Conservation (phyloP, 306 rosid species). For the Lathyrus aphaca region DNA sequence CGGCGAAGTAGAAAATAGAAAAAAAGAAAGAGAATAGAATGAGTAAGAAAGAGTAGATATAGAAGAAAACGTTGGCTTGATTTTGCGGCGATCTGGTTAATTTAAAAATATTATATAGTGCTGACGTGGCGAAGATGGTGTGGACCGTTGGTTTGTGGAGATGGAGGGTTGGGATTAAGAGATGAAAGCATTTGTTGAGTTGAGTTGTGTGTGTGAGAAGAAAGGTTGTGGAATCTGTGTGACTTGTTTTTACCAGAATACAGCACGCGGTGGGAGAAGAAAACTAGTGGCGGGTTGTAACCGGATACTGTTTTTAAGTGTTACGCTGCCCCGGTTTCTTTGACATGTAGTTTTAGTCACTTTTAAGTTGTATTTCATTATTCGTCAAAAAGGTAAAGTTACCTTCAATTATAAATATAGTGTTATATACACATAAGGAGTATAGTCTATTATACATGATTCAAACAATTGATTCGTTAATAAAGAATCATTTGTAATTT, state of each 20-base stretch:
- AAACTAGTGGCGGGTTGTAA: constrained; percentile 25
- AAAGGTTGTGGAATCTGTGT: constrained; percentile 5
- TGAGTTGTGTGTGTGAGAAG: background rate
- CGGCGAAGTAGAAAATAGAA: constrained; percentile 1
- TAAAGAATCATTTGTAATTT: too few species aligned
- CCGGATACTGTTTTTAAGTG: constrained; percentile 5
- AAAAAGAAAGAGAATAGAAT: constrained; percentile 4
- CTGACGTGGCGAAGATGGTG: constrained; percentile 15
- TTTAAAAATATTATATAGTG: constrained; percentile 13
- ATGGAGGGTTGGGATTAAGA: constrained; percentile 30
- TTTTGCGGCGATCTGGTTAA: constrained; percentile 19
- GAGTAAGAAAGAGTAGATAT: background rate
- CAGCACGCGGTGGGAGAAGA: constrained; percentile 9
- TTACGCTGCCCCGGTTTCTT: constrained; percentile 6
- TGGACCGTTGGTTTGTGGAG: constrained; percentile 13
- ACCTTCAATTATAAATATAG: too few species aligned
- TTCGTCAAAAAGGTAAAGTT: too few species aligned
- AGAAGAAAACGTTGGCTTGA: background rate
- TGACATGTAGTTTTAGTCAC: background rate
- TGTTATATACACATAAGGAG: too few species aligned
- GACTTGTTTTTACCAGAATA: constrained; percentile 20
- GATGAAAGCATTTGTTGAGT: background rate
- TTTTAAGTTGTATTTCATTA: background rate
- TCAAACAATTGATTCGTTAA: too few species aligned
- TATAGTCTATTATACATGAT: too few species aligned